Evolutionary conservation across 306 rosid species (phyloP).

Genomic region (Ormosia emarginata): DNA sequence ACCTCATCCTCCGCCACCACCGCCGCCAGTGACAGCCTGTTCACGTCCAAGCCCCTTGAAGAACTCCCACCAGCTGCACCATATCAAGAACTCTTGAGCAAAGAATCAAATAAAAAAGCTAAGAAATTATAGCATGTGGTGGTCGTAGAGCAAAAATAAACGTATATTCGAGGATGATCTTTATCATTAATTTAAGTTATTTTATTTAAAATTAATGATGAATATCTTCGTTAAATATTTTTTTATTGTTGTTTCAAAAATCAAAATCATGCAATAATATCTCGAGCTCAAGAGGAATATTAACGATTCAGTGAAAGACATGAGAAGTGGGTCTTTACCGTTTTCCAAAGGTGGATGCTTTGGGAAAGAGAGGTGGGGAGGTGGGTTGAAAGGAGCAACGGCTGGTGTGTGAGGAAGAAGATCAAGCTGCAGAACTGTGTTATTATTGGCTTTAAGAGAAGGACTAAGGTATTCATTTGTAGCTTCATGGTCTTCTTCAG

Average conservation of each 20-base stretch:
- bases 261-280: no score
- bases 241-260: no score
- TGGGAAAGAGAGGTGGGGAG: conserved; percentile 37
- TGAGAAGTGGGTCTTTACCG: background rate
- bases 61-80: conserved; percentile 29
- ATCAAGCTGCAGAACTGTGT: conserved; percentile 38
- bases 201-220: no score
- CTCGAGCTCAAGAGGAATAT: no score
- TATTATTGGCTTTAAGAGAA: conserved; percentile 29
- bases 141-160: no score
- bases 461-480: background rate
- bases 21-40: conserved; percentile 24
- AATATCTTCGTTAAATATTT: no score
- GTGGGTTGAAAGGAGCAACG: conserved; percentile 28
- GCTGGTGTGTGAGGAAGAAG: conserved; percentile 58
- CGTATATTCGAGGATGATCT: no score
- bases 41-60: conserved; percentile 49
- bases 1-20: background rate
- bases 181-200: no score
- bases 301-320: background rate
- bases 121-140: no score
- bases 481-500: background rate
- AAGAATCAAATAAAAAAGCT: no score
- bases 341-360: conserved; percentile 55
- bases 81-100: conserved; percentile 17